Conservation (phyloP, 805 yeast species). For the Helenozyma baotianmanensis region DNA sequence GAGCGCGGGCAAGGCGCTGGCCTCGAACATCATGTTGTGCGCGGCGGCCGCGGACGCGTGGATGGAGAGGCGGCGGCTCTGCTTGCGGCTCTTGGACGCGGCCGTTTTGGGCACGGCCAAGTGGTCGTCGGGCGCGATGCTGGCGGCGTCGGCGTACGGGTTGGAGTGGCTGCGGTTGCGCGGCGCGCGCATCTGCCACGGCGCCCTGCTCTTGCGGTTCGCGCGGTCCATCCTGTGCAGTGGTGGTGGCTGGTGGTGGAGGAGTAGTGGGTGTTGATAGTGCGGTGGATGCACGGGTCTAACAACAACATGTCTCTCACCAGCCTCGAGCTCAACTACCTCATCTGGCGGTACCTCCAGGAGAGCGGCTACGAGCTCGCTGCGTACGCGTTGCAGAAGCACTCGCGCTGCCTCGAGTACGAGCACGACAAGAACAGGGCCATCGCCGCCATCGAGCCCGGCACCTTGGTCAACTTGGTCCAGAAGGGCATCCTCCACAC, state of each 20-base stretch:
- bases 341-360: slow-evolving; percentile 89
- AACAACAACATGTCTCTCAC: slow-evolving; percentile 62
- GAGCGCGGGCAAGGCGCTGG: slow-evolving; percentile 12
- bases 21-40: slow-evolving; percentile 5
- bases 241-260: neutral
- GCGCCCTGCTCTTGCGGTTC: slow-evolving; percentile 40
- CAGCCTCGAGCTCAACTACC: slow-evolving; percentile 79
- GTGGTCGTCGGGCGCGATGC: neutral
- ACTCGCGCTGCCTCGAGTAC: slow-evolving; percentile 55
- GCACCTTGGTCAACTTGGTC: slow-evolving; percentile 73
- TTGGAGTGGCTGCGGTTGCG: slow-evolving; percentile 6
- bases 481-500: slow-evolving; percentile 82
- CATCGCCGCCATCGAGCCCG: slow-evolving; percentile 56
- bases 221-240: slow-evolving; percentile 26
- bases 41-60: slow-evolving; percentile 14
- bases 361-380: slow-evolving; percentile 76
- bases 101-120: slow-evolving; percentile 6
- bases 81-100: slow-evolving; percentile 9
- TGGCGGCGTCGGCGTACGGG: slow-evolving; percentile 8
- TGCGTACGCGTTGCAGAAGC: slow-evolving; percentile 77
- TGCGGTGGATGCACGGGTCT: slow-evolving; percentile 1
- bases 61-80: slow-evolving; percentile 16
- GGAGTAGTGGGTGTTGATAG: neutral
- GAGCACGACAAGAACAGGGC: slow-evolving; percentile 44
- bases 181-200: slow-evolving; percentile 29